Conservation (phyloP, 2,329 filamentous ascomycete genomes). For the Pestalotiopsis sp. region DNA sequence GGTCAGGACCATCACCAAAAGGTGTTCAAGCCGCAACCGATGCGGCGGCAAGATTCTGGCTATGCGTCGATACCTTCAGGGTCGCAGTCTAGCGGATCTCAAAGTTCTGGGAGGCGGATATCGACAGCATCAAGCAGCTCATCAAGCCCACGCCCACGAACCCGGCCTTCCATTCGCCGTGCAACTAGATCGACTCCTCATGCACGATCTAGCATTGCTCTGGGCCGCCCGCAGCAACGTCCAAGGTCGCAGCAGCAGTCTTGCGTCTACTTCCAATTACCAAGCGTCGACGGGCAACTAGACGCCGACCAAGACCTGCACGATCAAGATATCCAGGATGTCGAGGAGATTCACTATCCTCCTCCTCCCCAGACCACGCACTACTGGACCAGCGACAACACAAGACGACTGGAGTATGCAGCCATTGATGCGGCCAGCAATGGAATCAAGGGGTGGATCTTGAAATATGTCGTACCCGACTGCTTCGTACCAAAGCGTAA, state of each 20-base stretch:
- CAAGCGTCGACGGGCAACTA: constrained; percentile 41
- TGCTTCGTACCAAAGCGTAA: constrained; percentile 57
- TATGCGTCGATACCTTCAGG: constrained; percentile 55
- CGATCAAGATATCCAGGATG: constrained; percentile 16
- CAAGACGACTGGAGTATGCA: constrained; percentile 65
- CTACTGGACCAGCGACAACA: constrained; percentile 69
- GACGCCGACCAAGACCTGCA: constrained; percentile 15
- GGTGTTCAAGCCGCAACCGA: constrained; percentile 38
- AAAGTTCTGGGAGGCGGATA: constrained; percentile 28
- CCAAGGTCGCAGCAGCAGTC: constrained; percentile 26
- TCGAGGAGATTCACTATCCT: constrained; percentile 31
- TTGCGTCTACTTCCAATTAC: constrained; percentile 52
- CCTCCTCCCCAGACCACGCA: constrained; percentile 62
- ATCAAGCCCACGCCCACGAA: constrained; percentile 35
- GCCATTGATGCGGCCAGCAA: constrained; percentile 65
- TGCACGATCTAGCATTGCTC: constrained; percentile 25
- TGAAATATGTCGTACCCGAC: constrained; percentile 60
- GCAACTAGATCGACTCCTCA: constrained; percentile 39
- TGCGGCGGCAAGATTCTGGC: constrained; percentile 61
- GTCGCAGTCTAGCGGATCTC: constrained; percentile 41
- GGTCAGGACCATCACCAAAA: constrained; percentile 22
- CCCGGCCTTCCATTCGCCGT: constrained; percentile 45
- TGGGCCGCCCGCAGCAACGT: constrained; percentile 19
- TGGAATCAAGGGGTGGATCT: constrained; percentile 63
- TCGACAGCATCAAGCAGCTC: constrained; percentile 32